These are phyloP conservation scores for Syzygium oleosum DNA, from an alignment of 345 rosid species.

Conservation along the genomic window DNA sequence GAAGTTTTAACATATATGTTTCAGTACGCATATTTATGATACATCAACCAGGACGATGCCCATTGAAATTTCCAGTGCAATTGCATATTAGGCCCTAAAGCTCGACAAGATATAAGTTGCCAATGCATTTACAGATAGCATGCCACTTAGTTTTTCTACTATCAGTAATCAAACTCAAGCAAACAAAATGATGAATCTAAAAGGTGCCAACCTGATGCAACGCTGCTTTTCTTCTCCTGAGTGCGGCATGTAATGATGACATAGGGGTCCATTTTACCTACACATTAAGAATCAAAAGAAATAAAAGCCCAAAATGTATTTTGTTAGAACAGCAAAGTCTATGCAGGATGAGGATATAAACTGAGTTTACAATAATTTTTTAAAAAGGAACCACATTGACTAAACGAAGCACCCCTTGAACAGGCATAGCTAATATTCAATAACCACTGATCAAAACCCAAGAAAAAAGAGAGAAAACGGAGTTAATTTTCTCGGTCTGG, in stretches of 20 bases:
- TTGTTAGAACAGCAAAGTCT: neutral
- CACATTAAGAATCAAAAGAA: no score
- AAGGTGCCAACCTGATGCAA: slow-evolving; percentile 48
- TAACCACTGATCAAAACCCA: neutral
- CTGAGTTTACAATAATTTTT: neutral
- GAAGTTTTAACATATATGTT: neutral
- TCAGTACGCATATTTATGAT: neutral
- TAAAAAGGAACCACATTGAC: neutral
- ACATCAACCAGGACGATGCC: neutral
- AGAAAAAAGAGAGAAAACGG: neutral
- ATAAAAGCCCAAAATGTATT: neutral
- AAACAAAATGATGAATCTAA: neutral
- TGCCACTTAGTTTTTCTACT: neutral
- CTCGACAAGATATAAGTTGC: neutral
- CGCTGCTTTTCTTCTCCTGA: slow-evolving; percentile 68
- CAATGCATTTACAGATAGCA: neutral
- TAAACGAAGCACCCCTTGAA: neutral
- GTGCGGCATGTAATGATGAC: slow-evolving; percentile 53
- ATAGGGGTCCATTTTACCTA: slow-evolving; percentile 71
- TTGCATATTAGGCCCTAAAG: neutral
- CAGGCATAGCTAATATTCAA: neutral
- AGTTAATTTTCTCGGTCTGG: neutral
- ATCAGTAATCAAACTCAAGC: neutral
- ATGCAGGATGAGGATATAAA: neutral
- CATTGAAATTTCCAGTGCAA: neutral